Evolutionary conservation across 1,139 yeast genomes (phyloP), one percentile per base, ranked within the genome.

Genomic region (Zygoascus hellenicus): DNA sequence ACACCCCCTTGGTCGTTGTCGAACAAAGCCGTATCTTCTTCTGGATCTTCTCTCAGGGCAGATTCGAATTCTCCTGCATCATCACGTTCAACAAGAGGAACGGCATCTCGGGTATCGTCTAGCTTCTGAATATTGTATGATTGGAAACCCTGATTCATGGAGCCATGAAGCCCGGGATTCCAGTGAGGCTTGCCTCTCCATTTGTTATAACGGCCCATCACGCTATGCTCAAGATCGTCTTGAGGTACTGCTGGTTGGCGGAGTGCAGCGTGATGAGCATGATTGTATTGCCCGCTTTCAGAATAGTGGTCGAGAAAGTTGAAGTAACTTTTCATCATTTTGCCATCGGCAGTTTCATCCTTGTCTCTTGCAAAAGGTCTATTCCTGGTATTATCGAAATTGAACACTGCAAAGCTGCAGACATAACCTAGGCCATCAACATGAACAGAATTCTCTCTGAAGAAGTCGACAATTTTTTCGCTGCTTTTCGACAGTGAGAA

Each of bases 341-440:
- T 90, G 51, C 88, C 95, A 57, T 87, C 90, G 33, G 81, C 80
- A 13, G 78, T 68, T 35, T 72, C 72, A 47, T 5, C 38, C 38
- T 38, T 49, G 54, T 19, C 63, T 49, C 14, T 16, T 9, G 28
- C 22, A 19, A 19, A 22, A 19, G 15, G 22, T 11, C 43, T 54
- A 13, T 49, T 48, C 32, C 51, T 56, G 26, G 26, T 22, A 7
- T 22, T 22, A 55, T 82, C 84, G 52, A 83, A 78, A 57, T 86
- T 85, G 66, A 92, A 94, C 80, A 87, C 85, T 2, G 98, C 97
- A 72, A 82, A 88, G 38, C 87, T 83, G 62, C 98, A 92, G 33
- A 92, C 95, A 59, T 90, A 85, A 0, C 98, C 99, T 40, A 92
- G 70, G 0, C 97, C 97, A 67, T 90, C 97, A 42, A 90, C 88